phyloP scores from a whole-genome alignment of 2,329 filamentous ascomycete genomes.

The Xylaria sp. region DNA sequence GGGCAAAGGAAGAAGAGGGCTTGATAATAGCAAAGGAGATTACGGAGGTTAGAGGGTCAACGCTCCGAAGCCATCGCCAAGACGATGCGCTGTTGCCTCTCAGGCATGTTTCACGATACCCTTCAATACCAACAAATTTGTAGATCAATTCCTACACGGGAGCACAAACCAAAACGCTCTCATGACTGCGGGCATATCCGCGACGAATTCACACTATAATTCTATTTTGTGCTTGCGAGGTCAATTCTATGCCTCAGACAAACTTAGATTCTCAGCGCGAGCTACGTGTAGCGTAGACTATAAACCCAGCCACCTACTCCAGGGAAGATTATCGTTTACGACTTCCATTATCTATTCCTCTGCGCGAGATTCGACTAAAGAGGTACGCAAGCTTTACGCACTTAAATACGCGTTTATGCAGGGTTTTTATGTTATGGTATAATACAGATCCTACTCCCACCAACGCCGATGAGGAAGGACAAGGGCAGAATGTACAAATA shows the following conservation, averaged over 20 bases:
- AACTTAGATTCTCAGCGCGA: no score
- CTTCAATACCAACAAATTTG: background rate
- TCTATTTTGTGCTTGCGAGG: background rate
- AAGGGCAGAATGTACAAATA: background rate
- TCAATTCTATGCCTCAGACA: background rate
- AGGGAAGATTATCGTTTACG: no score
- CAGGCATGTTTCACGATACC: conserved; percentile 14
- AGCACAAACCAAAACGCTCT: background rate
- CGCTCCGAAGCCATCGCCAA: background rate
- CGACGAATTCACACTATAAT: background rate
- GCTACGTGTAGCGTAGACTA: no score
- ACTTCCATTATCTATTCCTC: no score
- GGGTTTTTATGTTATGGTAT: background rate
- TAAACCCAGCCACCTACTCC: background rate
- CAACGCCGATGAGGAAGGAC: conserved; percentile 6
- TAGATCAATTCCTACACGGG: background rate
- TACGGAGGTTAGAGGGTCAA: no score
- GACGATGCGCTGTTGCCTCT: background rate
- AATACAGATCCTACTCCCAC: conserved; percentile 8
- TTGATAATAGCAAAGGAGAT: background rate
- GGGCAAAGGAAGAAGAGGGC: background rate
- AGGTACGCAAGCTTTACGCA: background rate
- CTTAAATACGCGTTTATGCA: background rate
- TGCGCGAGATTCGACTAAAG: no score
- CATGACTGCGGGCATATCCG: background rate